Percentiles rank a stretch among this genome's conserved stretches.
phyloP scores from a whole-genome alignment of 169 alveolate species.

The Eimeria acervulina region DNA sequence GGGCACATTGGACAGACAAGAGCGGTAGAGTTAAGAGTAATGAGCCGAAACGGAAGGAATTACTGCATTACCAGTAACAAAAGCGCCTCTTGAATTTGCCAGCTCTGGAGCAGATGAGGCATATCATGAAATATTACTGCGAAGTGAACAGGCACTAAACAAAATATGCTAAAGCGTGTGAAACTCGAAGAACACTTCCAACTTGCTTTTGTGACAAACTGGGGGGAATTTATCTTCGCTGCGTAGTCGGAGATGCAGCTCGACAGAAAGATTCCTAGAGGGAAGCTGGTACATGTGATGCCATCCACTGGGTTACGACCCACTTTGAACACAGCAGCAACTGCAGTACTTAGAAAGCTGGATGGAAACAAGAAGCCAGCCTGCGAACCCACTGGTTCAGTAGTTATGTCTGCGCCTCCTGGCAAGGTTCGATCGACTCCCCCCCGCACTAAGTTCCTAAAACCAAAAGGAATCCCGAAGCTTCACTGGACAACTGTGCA shows the following conservation, averaged over 20 bases:
- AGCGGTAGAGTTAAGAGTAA: too few relatives aligned
- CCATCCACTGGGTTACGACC: background rate
- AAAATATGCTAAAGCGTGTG: background rate
- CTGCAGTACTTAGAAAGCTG: background rate
- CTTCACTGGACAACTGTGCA: slow-evolving; percentile 73
- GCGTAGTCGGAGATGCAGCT: background rate
- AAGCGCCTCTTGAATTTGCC: background rate
- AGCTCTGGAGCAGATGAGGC: background rate
- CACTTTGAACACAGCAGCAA: background rate
- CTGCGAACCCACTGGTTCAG: background rate
- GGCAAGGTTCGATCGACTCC: background rate
- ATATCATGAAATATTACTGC: background rate
- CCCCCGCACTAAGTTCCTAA: background rate
- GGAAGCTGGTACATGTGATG: background rate
- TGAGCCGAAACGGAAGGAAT: background rate
- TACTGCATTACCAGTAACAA: background rate
- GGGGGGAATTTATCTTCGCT: background rate
- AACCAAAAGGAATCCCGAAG: slow-evolving; percentile 57
- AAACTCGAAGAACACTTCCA: background rate
- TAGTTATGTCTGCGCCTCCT: background rate
- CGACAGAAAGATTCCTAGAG: background rate
- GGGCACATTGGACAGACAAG: background rate
- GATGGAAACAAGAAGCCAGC: background rate
- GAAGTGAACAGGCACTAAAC: background rate
- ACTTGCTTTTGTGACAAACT: background rate